Evolutionary conservation across 75 land plant genomes (phyloP), one percentile per base, ranked within the genome.

Genomic region (Isoetes taiwanensis): DNA sequence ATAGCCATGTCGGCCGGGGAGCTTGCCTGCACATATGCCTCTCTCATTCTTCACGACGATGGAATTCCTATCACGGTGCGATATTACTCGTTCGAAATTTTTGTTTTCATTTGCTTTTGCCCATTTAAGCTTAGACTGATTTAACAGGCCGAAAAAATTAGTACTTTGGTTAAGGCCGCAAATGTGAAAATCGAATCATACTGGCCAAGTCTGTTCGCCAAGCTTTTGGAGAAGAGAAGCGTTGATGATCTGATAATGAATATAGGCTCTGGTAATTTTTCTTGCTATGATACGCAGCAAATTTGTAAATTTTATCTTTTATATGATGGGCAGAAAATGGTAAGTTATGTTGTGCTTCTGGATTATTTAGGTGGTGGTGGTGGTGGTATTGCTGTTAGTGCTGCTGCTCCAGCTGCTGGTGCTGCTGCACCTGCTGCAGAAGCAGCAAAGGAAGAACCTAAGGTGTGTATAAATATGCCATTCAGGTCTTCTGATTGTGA

Each of bases 201-300:
- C 73, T 76, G 79, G 79, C 73, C 79, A 9, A 58, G 66, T 34
- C 34, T 76, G 33, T 68, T 76, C 57, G 79, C 79, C 32, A 76
- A 74, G 68, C 79, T 76, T 16, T 46, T 76, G 16, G 79, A 76
- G 67, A 76, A 75, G 68, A 68, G 74, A 32, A 75, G 35, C 34
- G 67, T 76, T 25, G 79, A 68, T 1, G 79, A 75, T 34, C 68
- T 76, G 42, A 68, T 75, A 57, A 25, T 42, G 20, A 69, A 38
- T 16, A 60, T 68, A 46, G 79, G 79, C 37, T 48, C 79, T 25
- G 79, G 76, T 73, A 73, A n/a, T 16, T 34, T 28, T 2, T 8
- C 52, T 17, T n/a, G n/a, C 6, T 17, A 17, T 46, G 16, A 58
- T 9, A 0, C 1, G 46, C 3, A n/a, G 4, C 24, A 29, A 41